Evolutionary conservation across 1,284 basidiomycete genomes (phyloP), one percentile per base, ranked within the genome.

Genomic region (Meripilus lineatus): DNA sequence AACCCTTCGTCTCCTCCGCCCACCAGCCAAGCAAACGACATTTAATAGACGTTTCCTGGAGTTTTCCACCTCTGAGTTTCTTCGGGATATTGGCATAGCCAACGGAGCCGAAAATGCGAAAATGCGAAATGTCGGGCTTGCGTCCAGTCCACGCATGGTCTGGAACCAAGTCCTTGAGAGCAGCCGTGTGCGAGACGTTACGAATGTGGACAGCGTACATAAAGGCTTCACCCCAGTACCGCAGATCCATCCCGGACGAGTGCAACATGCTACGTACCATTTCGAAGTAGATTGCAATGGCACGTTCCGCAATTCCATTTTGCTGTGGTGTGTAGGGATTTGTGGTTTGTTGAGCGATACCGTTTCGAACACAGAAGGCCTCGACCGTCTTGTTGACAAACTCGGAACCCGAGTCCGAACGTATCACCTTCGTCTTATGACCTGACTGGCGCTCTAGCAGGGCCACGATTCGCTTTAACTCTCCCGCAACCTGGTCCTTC

Each of bases 241-340:
- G 17, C 17, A 28, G 24, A 6, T 40, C 44, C 14, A 49, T 30
- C 5, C 40, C 35, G 17, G 38, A 37, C 10, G 15, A 7, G 6
- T 35, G 33, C n/a, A 35, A 6, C 8, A 35, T 7, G 33, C n/a
- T 20, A 6, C 44, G 38, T 7, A 42, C 38, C 11, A 37, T 26
- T 13, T 45, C 38, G 5, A 42, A 30, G 13, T 46, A 34, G 59
- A 59, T 67, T 2, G 59, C 33, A 43, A 67, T 68, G 8, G 53
- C 42, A 6, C 52, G 50, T 55, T 72, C 61, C 0, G 61, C 53
- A 6, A 52, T 49, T 3, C 70, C 62, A 38, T 66, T 66, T 35
- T 66, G 62, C n/a, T 17, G 37, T 6, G 26, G 37, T n/a, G 21
- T 7, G 50, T 71, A 41, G 21, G 50, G 49, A 2, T 45, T 46